Evolutionary conservation across 1,284 basidiomycete genomes (phyloP), one percentile per base, ranked within the genome.

Genomic region (Kalmanozyma brasiliensis): DNA sequence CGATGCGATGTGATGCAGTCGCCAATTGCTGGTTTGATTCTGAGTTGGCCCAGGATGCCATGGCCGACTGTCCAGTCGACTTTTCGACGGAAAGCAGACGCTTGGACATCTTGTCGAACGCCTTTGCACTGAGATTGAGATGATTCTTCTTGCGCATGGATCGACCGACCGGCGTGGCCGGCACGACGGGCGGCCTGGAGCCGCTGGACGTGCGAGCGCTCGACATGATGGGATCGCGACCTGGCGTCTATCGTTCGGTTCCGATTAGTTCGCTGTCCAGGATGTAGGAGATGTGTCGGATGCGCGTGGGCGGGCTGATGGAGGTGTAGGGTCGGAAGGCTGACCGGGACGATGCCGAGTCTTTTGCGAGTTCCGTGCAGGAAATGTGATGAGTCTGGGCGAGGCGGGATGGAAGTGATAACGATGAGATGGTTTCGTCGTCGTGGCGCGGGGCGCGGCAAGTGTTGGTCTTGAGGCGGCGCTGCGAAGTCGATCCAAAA

Each of bases 81-180:
- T 52, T 72, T 37, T 76, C 64, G 11, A 74, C 69, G 0, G 61
- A 59, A 5, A 61, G 19, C 2, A 76, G 56, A 23, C 74, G 59
- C 35, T 68, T 72, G 0, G 67, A 64, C 68, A 76, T 76, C 55
- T 75, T 75, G 24, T 76, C 74, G 35, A 74, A 76, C 24, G 73
- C 68, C 52, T 74, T 76, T 16, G 72, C 73, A 37, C 74, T 76
- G 20, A 77, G 66, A 33, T 71, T 73, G 37, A 72, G 59, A 41
- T 72, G 63, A 11, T 67, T 72, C 51, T 55, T 64, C 41, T 66
- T 72, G 36, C 63, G 58, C 48, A 63, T 66, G 3, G 68, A 72
- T 2, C 68, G 42, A n/a, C 66, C 66, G 14, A 59, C 52, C 23
- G 68, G 68, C 2, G 68, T 72, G 17, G 63, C 63, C 14, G 68